These are phyloP conservation scores for Xylariaceae sp. DNA, from an alignment of 2,329 filamentous ascomycete genomes.

Conservation along the genomic window DNA sequence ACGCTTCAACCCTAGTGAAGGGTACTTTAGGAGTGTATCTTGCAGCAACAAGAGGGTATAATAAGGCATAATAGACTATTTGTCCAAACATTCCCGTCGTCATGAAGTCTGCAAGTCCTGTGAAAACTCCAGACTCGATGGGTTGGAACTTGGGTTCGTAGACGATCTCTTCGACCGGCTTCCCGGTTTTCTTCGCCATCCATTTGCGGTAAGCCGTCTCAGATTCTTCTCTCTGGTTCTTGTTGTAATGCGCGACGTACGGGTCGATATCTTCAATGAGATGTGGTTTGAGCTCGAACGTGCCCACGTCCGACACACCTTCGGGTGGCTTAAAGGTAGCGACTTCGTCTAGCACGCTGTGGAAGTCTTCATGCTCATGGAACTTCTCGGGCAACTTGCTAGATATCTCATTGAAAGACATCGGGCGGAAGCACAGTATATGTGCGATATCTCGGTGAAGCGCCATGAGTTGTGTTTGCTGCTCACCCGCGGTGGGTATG, in stretches of 20 bases:
- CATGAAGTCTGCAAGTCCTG: constrained; percentile 73
- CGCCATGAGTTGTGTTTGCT: constrained; percentile 61
- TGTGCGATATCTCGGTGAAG: constrained; percentile 90
- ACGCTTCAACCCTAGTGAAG: constrained; percentile 80
- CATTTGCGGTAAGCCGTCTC: constrained; percentile 84
- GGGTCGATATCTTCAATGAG: constrained; percentile 88
- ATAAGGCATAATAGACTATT: constrained; percentile 80
- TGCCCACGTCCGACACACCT: constrained; percentile 86
- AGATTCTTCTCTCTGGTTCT: constrained; percentile 94
- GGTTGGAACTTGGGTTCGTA: constrained; percentile 81
- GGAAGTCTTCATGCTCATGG: constrained; percentile 84
- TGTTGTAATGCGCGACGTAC: constrained; percentile 92
- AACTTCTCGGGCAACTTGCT: constrained; percentile 83
- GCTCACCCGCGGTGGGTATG: constrained; percentile 62
- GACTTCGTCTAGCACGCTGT: constrained; percentile 79
- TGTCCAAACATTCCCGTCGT: constrained; percentile 82
- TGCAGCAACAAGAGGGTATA: constrained; percentile 71
- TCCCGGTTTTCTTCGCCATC: constrained; percentile 83
- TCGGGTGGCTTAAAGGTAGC: constrained; percentile 87
- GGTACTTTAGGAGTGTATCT: constrained; percentile 71
- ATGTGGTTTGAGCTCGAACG: constrained; percentile 85
- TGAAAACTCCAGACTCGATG: constrained; percentile 74
- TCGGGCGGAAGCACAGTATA: constrained; percentile 90
- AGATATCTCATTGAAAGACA: constrained; percentile 90
- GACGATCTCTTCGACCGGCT: constrained; percentile 76